These are phyloP conservation scores for Huntiella moniliformis DNA, from an alignment of 2,329 filamentous ascomycete species.

Conservation along the genomic window DNA sequence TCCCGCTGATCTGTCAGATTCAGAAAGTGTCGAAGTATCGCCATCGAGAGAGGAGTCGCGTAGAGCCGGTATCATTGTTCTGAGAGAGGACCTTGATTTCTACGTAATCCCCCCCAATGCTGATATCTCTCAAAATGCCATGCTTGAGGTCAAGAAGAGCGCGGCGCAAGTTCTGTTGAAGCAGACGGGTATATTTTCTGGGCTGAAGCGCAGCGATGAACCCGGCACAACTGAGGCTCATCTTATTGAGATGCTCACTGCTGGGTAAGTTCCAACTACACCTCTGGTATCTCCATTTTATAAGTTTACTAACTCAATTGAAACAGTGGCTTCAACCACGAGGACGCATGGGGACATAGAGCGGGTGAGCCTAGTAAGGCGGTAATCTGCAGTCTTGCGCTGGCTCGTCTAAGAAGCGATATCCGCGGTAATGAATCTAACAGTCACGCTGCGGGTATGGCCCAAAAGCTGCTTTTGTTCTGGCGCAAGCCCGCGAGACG, in stretches of 20 bases:
- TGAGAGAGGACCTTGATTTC: conserved; percentile 92
- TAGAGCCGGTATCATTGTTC: conserved; percentile 92
- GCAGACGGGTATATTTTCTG: conserved; percentile 92
- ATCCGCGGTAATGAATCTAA: conserved; percentile 62
- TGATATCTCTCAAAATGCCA: conserved; percentile 71
- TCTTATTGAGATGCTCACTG: conserved; percentile 96
- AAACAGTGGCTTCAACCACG: conserved; percentile 78
- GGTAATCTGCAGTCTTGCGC: conserved; percentile 87
- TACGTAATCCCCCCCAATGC: conserved; percentile 79
- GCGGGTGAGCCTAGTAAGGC: conserved; percentile 97
- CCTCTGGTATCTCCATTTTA: background rate
- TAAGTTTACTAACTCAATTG: conserved; percentile 11
- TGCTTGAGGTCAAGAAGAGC: conserved; percentile 91
- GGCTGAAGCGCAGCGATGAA: conserved; percentile 85
- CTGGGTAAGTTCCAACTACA: conserved; percentile 47
- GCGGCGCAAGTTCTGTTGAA: conserved; percentile 69
- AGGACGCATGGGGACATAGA: conserved; percentile 88
- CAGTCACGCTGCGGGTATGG: conserved; percentile 81
- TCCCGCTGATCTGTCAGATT: conserved; percentile 23
- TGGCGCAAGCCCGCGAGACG: conserved; percentile 92
- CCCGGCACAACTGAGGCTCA: conserved; percentile 93
- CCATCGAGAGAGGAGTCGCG: conserved; percentile 55
- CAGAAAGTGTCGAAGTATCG: conserved; percentile 48
- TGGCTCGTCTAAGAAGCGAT: conserved; percentile 82
- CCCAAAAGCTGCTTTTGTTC: conserved; percentile 90